phyloP scores from a whole-genome alignment of 768 basidiomycete species.

The Lactarius tabidus region DNA sequence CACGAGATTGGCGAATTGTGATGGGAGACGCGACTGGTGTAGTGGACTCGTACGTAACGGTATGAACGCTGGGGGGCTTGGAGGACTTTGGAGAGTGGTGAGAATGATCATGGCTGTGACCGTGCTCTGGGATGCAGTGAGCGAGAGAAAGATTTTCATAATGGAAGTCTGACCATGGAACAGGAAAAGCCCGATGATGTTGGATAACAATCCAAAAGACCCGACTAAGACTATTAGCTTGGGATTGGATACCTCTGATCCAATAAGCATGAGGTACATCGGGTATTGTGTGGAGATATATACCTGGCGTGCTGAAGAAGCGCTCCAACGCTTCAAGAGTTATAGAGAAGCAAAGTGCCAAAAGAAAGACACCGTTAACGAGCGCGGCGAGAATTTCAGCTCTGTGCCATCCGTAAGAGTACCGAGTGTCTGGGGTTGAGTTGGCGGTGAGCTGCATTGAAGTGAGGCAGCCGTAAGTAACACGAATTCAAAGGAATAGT shows the following conservation, averaged over 20 bases:
- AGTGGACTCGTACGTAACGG: conserved; percentile 3
- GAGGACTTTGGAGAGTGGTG: conserved; percentile 18
- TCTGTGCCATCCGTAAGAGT: conserved; percentile 99
- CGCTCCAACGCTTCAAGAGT: conserved; percentile 87
- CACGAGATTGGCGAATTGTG: conserved; percentile 34
- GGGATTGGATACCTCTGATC: conserved; percentile 81
- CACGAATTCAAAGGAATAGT: conserved; percentile 15
- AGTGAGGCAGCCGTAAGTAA: conserved; percentile 8
- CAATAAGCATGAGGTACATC: conserved; percentile 1
- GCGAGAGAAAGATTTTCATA: not conserved
- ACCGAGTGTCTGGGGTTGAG: conserved; percentile 60
- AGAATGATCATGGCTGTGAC: conserved; percentile 32
- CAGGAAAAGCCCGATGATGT: conserved; percentile 87
- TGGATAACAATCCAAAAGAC: conserved; percentile 81
- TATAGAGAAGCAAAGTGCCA: conserved; percentile 96
- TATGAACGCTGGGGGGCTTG: conserved; percentile 15
- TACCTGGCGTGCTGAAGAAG: conserved; percentile 82
- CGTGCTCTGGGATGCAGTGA: conserved; percentile 19
- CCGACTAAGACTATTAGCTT: conserved; percentile 88
- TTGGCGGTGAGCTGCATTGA: conserved; percentile 56
- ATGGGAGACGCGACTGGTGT: conserved; percentile 18
- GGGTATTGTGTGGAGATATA: conserved; percentile 24
- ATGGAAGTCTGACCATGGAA: conserved; percentile 72
- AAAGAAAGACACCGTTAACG: conserved; percentile 93
- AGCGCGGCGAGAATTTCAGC: conserved; percentile 95